Percentiles rank a stretch among this genome's conserved stretches.
Evolutionary conservation across 352 stramenopile species (phyloP).

Genomic region (Globisporangium recalcitrans): DNA sequence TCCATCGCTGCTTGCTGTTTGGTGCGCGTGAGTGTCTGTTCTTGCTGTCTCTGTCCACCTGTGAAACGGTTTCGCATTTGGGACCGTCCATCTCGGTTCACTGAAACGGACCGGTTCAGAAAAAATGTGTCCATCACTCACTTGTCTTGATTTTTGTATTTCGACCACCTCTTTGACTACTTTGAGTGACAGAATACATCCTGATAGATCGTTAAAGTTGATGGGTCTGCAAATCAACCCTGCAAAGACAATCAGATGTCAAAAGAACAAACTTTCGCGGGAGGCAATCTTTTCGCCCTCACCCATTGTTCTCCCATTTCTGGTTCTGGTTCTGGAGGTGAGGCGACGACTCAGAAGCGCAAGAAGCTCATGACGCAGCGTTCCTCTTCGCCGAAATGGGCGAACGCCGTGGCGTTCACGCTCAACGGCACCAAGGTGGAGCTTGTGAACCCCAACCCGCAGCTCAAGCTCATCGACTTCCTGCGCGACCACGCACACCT

Average conservation of each 20-base stretch:
- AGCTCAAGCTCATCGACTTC: constrained; percentile 79
- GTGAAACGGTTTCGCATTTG: neutral
- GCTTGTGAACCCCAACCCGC: constrained; percentile 38
- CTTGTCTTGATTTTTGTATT: no score
- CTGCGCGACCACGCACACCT: constrained; percentile 65
- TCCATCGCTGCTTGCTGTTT: constrained; percentile 23
- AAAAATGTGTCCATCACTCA: neutral
- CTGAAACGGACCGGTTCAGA: neutral
- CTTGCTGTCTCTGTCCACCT: neutral
- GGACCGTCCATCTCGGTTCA: neutral
- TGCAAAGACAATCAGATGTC: neutral
- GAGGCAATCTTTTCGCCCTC: neutral
- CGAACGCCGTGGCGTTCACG: constrained; percentile 13
- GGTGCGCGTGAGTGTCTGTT: no score
- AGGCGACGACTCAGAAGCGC: neutral
- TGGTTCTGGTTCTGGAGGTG: constrained; percentile 6
- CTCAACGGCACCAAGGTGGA: constrained; percentile 10
- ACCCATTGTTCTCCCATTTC: neutral
- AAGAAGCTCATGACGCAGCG: no score
- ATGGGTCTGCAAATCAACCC: neutral
- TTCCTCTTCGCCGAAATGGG: constrained; percentile 5
- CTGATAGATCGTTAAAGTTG: no score
- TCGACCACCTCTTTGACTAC: no score
- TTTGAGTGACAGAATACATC: no score
- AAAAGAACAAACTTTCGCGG: neutral